Base-by-base conservation (phyloP, 2,329 filamentous ascomycete genomes). In the Sclerotiophoma versabilis region DNA sequence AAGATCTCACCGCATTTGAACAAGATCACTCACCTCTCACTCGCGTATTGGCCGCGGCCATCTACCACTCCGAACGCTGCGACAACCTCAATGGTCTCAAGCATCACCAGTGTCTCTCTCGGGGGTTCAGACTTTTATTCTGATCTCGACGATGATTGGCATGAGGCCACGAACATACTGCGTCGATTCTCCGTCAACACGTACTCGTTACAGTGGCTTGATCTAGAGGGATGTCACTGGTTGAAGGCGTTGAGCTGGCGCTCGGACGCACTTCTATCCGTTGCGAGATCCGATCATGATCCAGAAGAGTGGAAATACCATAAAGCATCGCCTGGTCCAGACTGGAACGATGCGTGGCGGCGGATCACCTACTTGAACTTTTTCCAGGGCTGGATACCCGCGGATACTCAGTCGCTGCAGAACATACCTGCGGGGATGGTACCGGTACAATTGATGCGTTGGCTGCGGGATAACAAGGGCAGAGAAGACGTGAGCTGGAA, bases 151-250 rank as follows among this genome's bases (percentile, higher is more conserved):
- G 75, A 82, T 46, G 80, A 86, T 65, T 82, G 80, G 76, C 77
- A 79, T 30, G 84, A 87, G 67, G 80, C 84, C 1, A 78, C 82
- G 1, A 79, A 79, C 15, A 79, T 87, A 17, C 75, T 88, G 1
- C 80, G 83, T 5, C 81, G 81, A 20, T 74, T 88, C 1, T 84
- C 82, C 22, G 74, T 78, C 38, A 78, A 79, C 36, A 83, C 84
- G 0, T 83, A 86, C 60, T 84, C 83, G 37, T 75, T 88, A 2
- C 79, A 81, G 61, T 87, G 84, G 83, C 77, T 88, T 2, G 85
- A 87, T 61, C 72, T 88, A 1, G 83, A 86, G 66, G 84, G 85
- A 8, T 88, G 85, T 62, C 73, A 77, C 19, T 87, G 85, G 85
- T 64, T 82, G 26, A 74, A 76, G 14, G 83, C 84, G 0, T 66